phyloP scores from a whole-genome alignment of 2,329 filamentous ascomycete species.

The Fusarium sacchari region DNA sequence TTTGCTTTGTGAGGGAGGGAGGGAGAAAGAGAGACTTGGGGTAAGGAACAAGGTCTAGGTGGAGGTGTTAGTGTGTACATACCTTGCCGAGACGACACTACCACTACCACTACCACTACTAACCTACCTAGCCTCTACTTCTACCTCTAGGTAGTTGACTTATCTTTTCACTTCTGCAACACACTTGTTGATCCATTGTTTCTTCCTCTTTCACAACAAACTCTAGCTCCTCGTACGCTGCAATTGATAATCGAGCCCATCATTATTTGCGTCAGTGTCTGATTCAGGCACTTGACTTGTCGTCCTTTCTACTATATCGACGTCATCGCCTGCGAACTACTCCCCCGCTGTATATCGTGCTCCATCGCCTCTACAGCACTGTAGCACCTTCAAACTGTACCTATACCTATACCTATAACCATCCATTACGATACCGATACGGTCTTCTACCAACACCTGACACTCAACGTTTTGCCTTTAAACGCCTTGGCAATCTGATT shows the following conservation, averaged over 20 bases:
- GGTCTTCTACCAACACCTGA: constrained; percentile 28
- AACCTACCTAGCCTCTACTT: neutral
- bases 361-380: neutral
- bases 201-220: constrained; percentile 34
- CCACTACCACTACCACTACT: neutral
- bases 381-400: neutral
- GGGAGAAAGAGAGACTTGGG: constrained; percentile 1
- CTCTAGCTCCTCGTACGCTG: constrained; percentile 16
- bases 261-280: constrained; percentile 5
- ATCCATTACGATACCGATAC: constrained; percentile 21
- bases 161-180: constrained; percentile 19
- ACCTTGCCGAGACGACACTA: neutral
- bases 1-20: neutral
- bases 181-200: constrained; percentile 20
- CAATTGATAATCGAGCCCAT: constrained; percentile 17
- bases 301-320: constrained; percentile 12
- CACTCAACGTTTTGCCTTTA: constrained; percentile 36
- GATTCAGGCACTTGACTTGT: constrained; percentile 3
- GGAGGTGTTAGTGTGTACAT: constrained; percentile 15
- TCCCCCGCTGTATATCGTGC: constrained; percentile 5
- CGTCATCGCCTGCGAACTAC: constrained; percentile 34
- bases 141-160: constrained; percentile 11
- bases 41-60: constrained; percentile 18
- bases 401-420: constrained; percentile 1
- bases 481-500: constrained; percentile 39